Evolutionary conservation across 306 rosid genomes (phyloP), one percentile per base, ranked within the genome.

Genomic region (Cotoneaster glaucophyllus): DNA sequence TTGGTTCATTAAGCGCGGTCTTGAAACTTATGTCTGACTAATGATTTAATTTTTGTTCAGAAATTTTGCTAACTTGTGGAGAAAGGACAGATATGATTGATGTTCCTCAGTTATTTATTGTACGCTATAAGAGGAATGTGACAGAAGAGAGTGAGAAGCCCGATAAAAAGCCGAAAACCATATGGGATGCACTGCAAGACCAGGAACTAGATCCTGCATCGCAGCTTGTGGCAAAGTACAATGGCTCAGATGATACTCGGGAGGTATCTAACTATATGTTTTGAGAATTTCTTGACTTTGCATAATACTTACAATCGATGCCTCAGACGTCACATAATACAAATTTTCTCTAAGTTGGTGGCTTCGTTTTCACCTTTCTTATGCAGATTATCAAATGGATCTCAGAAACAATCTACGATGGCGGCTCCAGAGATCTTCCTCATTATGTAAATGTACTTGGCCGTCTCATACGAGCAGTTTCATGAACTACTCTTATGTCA

Each of bases 221-320:
- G 72, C 99, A 92, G 83, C 93, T 90, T 73, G 97, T 95, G 81
- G 97, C 97, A 18, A 87, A 82, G 78, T 95, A 90, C 90, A 90
- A 88, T 74, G 99, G 97, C 73, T 82, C 87, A 29, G 79, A 66
- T 78, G 96, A 89, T 65, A 82, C 66, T 76, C 66, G 87, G 45
- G 88, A 95, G 97, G 98, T 92, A 78, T 71, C 72, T 43, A 71
- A 28, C 11, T 67, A 77, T 26, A 61, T 34, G 34, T 29, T 61
- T n/a, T 15, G 65, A 19, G n/a, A n/a, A n/a, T n/a, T 31, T 26
- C 28, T 37, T 78, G 66, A 44, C 26, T 39, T 69, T 8, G 64
- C 56, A n/a, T 58, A 56, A 22, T 73, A 7, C 61, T 59, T 44
- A 15, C 48, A 25, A 48, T 32, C 3, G 5, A 22, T 56, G 57